phyloP scores from a whole-genome alignment of 192 early-diverging fungal species.

The Helicostylum pulchrum region DNA sequence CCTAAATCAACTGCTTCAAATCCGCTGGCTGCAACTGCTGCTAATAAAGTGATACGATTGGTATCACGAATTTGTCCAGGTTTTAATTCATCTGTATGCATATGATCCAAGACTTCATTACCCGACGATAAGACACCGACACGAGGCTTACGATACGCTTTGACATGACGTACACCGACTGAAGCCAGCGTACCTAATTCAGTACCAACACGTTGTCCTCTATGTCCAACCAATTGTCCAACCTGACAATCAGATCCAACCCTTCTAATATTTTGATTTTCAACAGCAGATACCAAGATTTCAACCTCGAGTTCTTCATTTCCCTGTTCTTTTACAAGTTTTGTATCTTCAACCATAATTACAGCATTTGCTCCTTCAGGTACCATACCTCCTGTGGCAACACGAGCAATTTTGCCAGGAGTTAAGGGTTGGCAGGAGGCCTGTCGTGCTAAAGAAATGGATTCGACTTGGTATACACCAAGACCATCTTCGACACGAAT shows the following conservation, averaged over 20 bases:
- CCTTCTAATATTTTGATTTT: constrained; percentile 74
- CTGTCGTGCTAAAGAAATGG: constrained; percentile 55
- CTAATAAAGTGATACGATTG: constrained; percentile 77
- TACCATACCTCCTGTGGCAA: constrained; percentile 87
- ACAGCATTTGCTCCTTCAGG: constrained; percentile 83
- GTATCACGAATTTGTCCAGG: constrained; percentile 78
- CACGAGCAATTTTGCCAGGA: constrained; percentile 64
- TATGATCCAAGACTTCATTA: constrained; percentile 73
- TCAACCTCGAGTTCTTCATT: constrained; percentile 49
- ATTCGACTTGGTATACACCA: constrained; percentile 69
- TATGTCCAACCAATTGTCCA: constrained; percentile 59
- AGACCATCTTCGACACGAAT: constrained; percentile 78
- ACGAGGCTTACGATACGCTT: constrained; percentile 57
- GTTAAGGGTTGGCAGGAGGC: constrained; percentile 31
- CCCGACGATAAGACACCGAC: constrained; percentile 89
- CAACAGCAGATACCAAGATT: constrained; percentile 1
- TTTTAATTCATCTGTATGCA: constrained; percentile 34
- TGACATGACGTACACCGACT: constrained; percentile 63
- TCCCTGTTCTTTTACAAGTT: constrained; percentile 58
- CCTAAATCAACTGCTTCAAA: constrained; percentile 73
- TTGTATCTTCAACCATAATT: constrained; percentile 96
- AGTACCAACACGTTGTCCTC: constrained; percentile 65
- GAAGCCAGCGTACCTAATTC: constrained; percentile 84
- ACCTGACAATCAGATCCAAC: constrained; percentile 70
- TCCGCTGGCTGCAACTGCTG: constrained; percentile 57